Evolutionary conservation across 1,284 basidiomycete species (phyloP), one percentile per base, ranked within the genome.

Genomic region (Ustilago lituana): DNA sequence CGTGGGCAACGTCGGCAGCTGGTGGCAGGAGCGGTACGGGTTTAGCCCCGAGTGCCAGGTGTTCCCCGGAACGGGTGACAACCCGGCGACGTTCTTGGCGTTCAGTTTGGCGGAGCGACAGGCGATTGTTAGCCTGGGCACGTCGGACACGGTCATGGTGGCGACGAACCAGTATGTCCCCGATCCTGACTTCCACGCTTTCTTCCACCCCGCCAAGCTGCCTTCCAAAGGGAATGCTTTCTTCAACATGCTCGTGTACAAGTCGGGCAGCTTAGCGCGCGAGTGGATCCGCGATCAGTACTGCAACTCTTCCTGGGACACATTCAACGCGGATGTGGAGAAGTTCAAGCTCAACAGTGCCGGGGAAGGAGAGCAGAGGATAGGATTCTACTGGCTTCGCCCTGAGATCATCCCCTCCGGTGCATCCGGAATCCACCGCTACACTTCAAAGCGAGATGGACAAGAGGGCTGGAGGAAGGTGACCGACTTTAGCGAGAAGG

Each of bases 31-130:
- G 59, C 85, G 88, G 58, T 94, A 90, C 87, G 90, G 90, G 2
- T 90, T 94, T 81, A 85, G 83, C 33, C n/a, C 75, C 87, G 90
- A 89, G 24, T 94, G 93, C 76, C 84, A 89, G 40, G 86, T 96
- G 52, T 90, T 90, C 12, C 91, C 92, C 0, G 92, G 93, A 76
- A 94, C 92, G 0, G 93, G 93, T 11, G 93, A 96, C 82, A 96
- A 96, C 80, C 90, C 93, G 3, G 91, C 92, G 1, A 93, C 92
- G 3, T 88, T 94, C 63, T 86, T 93, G 41, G 88, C 90, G 2
- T 86, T 93, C 45, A 82, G 81, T 20, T 58, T 82, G n/a, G 55
- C 62, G n/a, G 89, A 90, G n/a, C 87, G 90, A 61, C 92, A 95
- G 79, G 93, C 91, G 7, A 85, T 95, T 35, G 86, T 95, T 27